phyloP scores from a whole-genome alignment of 2,329 filamentous ascomycete genomes.

The Tolypocladium nubicola region DNA sequence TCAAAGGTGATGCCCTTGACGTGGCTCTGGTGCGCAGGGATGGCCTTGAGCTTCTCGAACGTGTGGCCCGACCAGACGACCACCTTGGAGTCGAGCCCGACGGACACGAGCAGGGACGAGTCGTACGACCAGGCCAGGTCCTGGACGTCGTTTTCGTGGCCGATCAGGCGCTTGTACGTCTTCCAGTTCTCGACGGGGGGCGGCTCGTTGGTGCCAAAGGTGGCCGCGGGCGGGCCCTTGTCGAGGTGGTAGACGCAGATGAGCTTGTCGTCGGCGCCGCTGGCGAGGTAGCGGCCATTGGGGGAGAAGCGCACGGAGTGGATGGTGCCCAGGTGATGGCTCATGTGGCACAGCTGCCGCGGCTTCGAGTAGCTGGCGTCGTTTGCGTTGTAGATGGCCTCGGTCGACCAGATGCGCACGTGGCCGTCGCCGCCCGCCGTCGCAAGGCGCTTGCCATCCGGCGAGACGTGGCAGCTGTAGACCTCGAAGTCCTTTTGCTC shows the following conservation, averaged over 20 bases:
- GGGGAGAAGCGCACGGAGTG: conserved; percentile 95
- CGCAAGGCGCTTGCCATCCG: conserved; percentile 82
- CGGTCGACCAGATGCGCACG: conserved; percentile 95
- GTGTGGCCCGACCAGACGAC: conserved; percentile 98
- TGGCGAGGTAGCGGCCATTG: conserved; percentile 90
- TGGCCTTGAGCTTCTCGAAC: conserved; percentile 93
- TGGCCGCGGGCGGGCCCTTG: conserved; percentile 64
- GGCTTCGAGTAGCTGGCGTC: conserved; percentile 64
- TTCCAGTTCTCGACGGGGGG: conserved; percentile 97
- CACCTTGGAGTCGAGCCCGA: conserved; percentile 93
- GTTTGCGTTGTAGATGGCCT: conserved; percentile 75
- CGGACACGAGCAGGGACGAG: conserved; percentile 89
- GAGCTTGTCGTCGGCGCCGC: conserved; percentile 96
- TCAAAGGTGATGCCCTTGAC: conserved; percentile 99
- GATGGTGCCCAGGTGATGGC: conserved; percentile 94
- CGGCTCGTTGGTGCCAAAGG: conserved; percentile 83
- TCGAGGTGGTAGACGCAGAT: conserved; percentile 95
- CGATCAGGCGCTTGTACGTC: conserved; percentile 83
- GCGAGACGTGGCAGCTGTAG: conserved; percentile 95
- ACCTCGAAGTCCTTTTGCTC: conserved; percentile 98
- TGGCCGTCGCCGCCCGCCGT: conserved; percentile 96
- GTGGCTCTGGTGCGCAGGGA: conserved; percentile 89
- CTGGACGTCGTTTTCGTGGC: conserved; percentile 97
- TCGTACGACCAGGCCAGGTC: conserved; percentile 96
- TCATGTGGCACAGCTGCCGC: conserved; percentile 94